Percentiles rank a stretch among this genome's conserved stretches.
These are phyloP conservation scores for Xylaria scruposa DNA, from an alignment of 495 filamentous ascomycete species.

Conservation along the genomic window DNA sequence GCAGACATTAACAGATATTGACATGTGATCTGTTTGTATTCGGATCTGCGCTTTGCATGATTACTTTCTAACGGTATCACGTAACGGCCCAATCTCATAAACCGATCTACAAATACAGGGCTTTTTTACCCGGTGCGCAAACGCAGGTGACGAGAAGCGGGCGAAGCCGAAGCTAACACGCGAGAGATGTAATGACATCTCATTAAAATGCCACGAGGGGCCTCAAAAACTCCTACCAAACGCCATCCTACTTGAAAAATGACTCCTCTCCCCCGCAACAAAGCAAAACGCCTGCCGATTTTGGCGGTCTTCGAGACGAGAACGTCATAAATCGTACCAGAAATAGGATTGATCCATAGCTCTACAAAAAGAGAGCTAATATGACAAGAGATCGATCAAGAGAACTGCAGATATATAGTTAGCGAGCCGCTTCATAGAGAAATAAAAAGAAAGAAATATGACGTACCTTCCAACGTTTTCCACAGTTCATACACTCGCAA, in stretches of 20 bases:
- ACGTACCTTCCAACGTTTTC: conserved; percentile 76
- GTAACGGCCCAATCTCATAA: conserved; percentile 9
- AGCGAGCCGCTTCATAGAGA: conserved; percentile 4
- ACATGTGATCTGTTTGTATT: conserved; percentile 21
- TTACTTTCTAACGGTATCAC: conserved; percentile 5
- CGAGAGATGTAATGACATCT: conserved; percentile 18
- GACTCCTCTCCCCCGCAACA: conserved; percentile 7
- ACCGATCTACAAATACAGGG: conserved; percentile 11
- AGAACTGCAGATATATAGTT: conserved; percentile 30
- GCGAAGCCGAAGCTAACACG: conserved; percentile 12
- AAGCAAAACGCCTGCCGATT: conserved; percentile 26
- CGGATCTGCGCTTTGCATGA: conserved; percentile 14
- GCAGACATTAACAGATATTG: neutral
- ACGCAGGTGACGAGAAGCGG: conserved; percentile 6
- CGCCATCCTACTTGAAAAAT: neutral
- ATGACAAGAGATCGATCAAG: conserved; percentile 23
- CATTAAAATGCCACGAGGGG: neutral
- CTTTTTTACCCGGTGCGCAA: neutral
- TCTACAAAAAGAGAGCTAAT: neutral
- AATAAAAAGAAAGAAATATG: neutral
- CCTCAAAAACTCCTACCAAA: neutral
- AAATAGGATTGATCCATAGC: neutral
- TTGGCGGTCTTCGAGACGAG: conserved; percentile 10
- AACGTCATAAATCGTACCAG: conserved; percentile 22
- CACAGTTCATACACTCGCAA: conserved; percentile 77